phyloP scores from a whole-genome alignment of 805 yeast genomes.

The Clavispora asparagi region DNA sequence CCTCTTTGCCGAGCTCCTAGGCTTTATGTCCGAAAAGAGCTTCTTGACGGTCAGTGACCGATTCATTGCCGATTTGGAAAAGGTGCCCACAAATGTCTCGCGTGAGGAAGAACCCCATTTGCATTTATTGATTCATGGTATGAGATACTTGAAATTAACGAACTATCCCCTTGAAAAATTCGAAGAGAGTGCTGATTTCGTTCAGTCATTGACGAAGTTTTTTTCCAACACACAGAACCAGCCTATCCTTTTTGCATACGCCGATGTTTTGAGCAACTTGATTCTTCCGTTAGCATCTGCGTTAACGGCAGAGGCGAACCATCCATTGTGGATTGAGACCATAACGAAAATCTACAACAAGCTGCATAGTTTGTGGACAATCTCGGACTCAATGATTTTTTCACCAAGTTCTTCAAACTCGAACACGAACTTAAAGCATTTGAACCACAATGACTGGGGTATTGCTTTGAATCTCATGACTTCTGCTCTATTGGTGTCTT shows the following conservation, averaged over 20 bases:
- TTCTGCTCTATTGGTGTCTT: conserved; percentile 74
- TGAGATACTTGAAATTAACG: conserved; percentile 75
- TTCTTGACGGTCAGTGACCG: conserved; percentile 88
- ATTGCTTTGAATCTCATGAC: conserved; percentile 61
- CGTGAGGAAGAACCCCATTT: conserved; percentile 49
- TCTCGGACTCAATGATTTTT: conserved; percentile 2
- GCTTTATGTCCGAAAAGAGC: conserved; percentile 82
- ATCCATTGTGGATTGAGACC: conserved; percentile 91
- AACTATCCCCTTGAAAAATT: conserved; percentile 84
- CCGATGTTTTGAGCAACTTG: conserved; percentile 74
- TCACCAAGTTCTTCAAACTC: background rate
- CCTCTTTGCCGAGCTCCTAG: conserved; percentile 80
- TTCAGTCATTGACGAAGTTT: conserved; percentile 81
- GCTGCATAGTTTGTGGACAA: conserved; percentile 40
- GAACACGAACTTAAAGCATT: background rate
- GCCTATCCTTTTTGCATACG: conserved; percentile 68
- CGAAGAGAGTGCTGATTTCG: conserved; percentile 90
- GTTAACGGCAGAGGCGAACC: conserved; percentile 90
- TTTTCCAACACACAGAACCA: conserved; percentile 62
- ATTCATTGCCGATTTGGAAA: conserved; percentile 88
- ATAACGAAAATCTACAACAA: conserved; percentile 55
- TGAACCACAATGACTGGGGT: conserved; percentile 50
- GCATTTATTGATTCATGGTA: conserved; percentile 79
- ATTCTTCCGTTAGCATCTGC: conserved; percentile 78
- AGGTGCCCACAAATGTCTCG: conserved; percentile 46